Base-by-base conservation (phyloP, 2,329 filamentous ascomycete species). In the Aspergillus aculeatus region DNA sequence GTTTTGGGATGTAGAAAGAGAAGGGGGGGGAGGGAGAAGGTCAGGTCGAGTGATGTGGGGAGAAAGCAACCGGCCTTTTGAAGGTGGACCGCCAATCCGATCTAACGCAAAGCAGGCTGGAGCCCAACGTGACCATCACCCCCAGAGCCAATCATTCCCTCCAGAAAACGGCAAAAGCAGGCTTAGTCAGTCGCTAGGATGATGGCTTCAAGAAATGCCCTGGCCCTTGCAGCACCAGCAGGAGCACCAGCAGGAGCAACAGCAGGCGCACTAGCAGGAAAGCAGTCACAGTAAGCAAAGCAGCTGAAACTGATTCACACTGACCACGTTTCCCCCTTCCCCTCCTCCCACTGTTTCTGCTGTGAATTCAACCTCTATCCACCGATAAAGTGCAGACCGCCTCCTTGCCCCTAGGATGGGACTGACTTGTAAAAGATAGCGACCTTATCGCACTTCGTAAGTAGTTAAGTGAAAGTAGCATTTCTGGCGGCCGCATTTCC, bases 61-160 rank as follows among this genome's bases (percentile, higher is more conserved):
- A 70, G 65, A 67, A 66, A 65, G 59, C 62, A 69, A 63, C 67
- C 70, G 68, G 71, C 73, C 70, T 77, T 77, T 77, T 77, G 73
- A 76, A 76, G 73, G 73, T 73, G 71, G 70, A 73, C 71, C 71
- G 62, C 62, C 58, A 64, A 66, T 65, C 66, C 64, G 63, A 65
- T 68, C 73, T 75, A 75, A 75, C 73, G 67, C 73, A 71, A 75
- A 74, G 66, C 65, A 71, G 73, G 61, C 62, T 70, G 66, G 71
- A 35, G 60, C 57, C 59, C 60, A 77, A 77, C 75, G 74, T 77
- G 75, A 77, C 72, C 64, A 16, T 31, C 29, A 52, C 53, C 50
- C 53, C 29, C 47, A 23, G 50, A 47, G 56, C 61, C 62, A 68
- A 68, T 68, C 54, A 64, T 53, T 31, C 57, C 52, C 51, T 58